Base-by-base conservation (phyloP, 306 rosid genomes). In the Astragalus glycyphyllos region DNA sequence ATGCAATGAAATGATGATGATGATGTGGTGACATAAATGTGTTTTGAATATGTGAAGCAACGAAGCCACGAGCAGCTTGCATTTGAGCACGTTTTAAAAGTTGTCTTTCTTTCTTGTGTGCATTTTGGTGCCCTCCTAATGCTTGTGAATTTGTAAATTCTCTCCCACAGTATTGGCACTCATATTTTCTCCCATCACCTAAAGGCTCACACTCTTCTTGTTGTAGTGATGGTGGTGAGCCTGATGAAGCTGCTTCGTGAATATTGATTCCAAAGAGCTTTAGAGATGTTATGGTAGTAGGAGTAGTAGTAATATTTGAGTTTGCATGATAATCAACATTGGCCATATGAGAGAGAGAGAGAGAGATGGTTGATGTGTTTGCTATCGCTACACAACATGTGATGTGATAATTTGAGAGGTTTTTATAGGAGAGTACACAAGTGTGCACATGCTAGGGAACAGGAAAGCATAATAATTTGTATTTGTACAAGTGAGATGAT, bases 131-230 rank as follows among this genome's bases (percentile, higher is more conserved):
- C 5, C 90, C 90, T 3, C 90, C 90, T 11, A 86, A 60, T 3
- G 90, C 90, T n/a, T 86, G 90, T 47, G 87, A 86, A 29, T 86
- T 86, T 1, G 87, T 61, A 15, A 86, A 86, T 26, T 76, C 86
- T 42, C 87, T 76, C 42, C 69, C 58, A 2, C 90, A 86, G 49
- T 83, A 86, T 4, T 81, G 86, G 51, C 90, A 86, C 77, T 83
- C 87, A 2, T 81, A 86, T 54, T 81, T 83, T 2, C 79, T 64
- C 17, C 5, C 72, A 60, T 60, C 17, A 35, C 40, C 31, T 29
- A 59, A 37, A 35, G 65, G 4, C 8, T 59, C 65, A 14, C 46
- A 15, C 15, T 35, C 45, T 34, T 17, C 13, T 13, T 26, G 7
- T 11, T 16, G 13, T 31, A 14, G 12, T 53, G 31, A 2, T 23